Evolutionary conservation across 306 rosid species (phyloP).

Genomic region (Crotalaria pallida): DNA sequence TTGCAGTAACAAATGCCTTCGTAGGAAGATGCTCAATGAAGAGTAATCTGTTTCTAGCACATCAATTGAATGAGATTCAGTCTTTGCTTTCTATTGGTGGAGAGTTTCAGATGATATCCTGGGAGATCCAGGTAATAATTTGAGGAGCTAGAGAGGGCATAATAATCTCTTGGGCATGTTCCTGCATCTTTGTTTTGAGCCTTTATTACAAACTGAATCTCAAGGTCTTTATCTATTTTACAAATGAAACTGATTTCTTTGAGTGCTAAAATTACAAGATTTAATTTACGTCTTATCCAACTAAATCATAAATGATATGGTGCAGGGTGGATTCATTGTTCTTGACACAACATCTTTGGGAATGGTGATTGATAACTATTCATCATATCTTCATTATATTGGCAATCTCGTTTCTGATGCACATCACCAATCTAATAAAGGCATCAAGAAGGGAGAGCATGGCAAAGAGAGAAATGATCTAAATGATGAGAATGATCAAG

Average conservation of each 20-base stretch:
- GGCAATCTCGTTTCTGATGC: conserved; percentile 37
- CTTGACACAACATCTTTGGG: conserved; percentile 64
- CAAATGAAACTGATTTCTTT: conserved; percentile 3
- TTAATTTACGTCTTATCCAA: conserved; percentile 13
- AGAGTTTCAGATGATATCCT: conserved; percentile 50
- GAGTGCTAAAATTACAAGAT: background rate
- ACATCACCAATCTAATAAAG: conserved; percentile 25
- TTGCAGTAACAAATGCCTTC: conserved; percentile 45
- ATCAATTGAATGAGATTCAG: conserved; percentile 43
- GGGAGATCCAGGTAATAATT: conserved; percentile 70
- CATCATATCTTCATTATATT: conserved; percentile 40
- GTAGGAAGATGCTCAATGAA: conserved; percentile 56
- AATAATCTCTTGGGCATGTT: conserved; percentile 18
- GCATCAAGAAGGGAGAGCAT: conserved; percentile 30
- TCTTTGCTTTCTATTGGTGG: conserved; percentile 58
- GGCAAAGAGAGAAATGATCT: conserved; percentile 26
- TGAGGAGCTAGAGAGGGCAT: conserved; percentile 16
- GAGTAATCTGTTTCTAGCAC: conserved; percentile 50
- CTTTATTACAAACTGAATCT: conserved; percentile 3
- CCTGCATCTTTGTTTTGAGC: conserved; percentile 19
- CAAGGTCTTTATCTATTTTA: conserved; percentile 8
- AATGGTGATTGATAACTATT: conserved; percentile 36
- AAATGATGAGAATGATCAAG: conserved; percentile 30
- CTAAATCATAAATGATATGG: conserved; percentile 30
- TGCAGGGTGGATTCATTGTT: conserved; percentile 78